Base-by-base conservation (phyloP, 2,329 filamentous ascomycete genomes). In the Parafenestella ontariensis region DNA sequence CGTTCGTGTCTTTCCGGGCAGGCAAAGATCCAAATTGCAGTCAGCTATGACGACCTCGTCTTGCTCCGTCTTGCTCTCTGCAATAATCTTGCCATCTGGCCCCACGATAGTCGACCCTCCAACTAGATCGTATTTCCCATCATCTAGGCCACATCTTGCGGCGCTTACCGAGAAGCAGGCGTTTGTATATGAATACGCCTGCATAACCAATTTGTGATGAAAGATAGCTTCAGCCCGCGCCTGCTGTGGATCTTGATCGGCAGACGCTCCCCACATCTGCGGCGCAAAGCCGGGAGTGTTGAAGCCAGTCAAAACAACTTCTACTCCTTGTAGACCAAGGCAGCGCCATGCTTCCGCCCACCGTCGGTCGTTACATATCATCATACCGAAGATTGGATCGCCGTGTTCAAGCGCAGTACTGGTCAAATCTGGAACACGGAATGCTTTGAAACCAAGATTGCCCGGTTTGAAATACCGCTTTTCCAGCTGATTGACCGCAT, bases 331-430 rank as follows among this genome's bases (percentile, higher is more conserved):
- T 8, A 84, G 71, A 0, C 81, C 82, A 52, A 83, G 79, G 20
- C 73, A 74, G 21, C 82, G 70, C 81, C 82, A 84, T 3, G 76
- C 76, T 59, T 84, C 82, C 0, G 79, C 73, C 82, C 81, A 84
- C 11, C 82, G 72, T 5, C 81, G 66, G 65, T 83, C 82, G 58
- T 84, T 84, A 69, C 82, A 84, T 52, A 84, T 83, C 69, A 84
- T 76, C 80, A 83, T 83, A 10, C 82, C 73, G 28, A 83, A 51
- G 37, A 84, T 82, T 3, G 81, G 79, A 58, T 84, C 81, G 0
- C 78, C 79, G 20, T 70, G 71, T 2, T 68, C 66, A 11, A 49
- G 23, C 9, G 47, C 44, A 3, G 41, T 36, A 0, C 71, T 70
- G 2, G 50, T 45, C 0, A 62, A 61, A 37, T 56, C 64, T 1